phyloP scores from a whole-genome alignment of 176 grass and related monocot species.

The Triticum timopheevii region DNA sequence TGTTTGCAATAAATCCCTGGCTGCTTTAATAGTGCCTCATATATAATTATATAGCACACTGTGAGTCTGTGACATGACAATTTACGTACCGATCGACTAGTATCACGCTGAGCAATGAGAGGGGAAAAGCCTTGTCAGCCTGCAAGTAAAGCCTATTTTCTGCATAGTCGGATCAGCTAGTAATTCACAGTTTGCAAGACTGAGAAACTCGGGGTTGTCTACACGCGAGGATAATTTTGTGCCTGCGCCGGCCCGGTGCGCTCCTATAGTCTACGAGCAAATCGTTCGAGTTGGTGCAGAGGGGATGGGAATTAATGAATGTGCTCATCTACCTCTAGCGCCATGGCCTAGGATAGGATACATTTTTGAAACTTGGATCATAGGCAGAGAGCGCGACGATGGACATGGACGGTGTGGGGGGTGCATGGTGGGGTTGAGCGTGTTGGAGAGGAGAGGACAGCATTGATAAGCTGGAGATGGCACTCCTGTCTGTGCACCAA shows the following conservation, averaged over 20 bases:
- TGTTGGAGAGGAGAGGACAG: slow-evolving; percentile 22
- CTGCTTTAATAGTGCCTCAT: neutral
- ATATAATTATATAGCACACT: neutral
- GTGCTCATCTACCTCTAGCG: neutral
- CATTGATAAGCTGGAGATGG: slow-evolving; percentile 31
- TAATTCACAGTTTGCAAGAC: neutral
- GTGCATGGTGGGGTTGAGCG: slow-evolving; percentile 24
- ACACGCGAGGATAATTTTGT: neutral
- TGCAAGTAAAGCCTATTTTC: neutral
- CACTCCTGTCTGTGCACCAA: neutral
- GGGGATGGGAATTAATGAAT: slow-evolving; percentile 35
- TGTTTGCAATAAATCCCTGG: neutral
- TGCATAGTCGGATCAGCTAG: neutral
- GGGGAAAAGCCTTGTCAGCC: too few species aligned
- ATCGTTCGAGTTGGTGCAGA: slow-evolving; percentile 23
- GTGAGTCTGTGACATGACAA: neutral
- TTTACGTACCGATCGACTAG: neutral
- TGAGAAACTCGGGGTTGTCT: neutral
- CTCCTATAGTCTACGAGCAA: neutral
- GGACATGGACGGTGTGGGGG: slow-evolving; percentile 27
- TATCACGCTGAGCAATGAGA: too few species aligned
- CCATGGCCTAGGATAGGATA: slow-evolving; percentile 2
- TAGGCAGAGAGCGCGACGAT: neutral
- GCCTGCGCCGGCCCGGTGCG: neutral
- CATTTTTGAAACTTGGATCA: slow-evolving; percentile 5